Conservation (phyloP, 1,284 basidiomycete species). For the Inonotus hispidus region DNA sequence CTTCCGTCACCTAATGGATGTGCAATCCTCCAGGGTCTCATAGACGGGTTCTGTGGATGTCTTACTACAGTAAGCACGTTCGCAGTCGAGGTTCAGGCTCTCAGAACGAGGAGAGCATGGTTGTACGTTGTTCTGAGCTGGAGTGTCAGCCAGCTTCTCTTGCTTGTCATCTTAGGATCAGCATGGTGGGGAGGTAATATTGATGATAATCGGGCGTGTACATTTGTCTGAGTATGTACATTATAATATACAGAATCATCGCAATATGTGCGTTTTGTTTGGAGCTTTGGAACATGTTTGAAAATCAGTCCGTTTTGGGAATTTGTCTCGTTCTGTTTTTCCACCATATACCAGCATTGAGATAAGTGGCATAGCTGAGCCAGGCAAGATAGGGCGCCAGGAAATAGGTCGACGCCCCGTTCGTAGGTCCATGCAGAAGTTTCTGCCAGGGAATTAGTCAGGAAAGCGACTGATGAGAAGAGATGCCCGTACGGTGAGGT, state of each 20-base stretch:
- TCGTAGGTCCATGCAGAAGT: conserved; percentile 45
- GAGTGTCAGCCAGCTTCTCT: conserved; percentile 62
- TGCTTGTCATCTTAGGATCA: conserved; percentile 75
- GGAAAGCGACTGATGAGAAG: not conserved
- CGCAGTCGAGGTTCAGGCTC: conserved; percentile 68
- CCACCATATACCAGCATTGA: conserved; percentile 63
- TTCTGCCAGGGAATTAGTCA: conserved; percentile 32
- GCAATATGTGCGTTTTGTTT: not conserved
- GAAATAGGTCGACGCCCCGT: conserved; percentile 49
- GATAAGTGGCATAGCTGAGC: conserved; percentile 62
- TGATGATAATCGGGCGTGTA: conserved; percentile 37
- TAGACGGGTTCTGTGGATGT: conserved; percentile 93
- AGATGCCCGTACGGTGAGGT: conserved; percentile 50
- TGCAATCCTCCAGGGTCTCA: conserved; percentile 71
- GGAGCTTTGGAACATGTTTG: not conserved
- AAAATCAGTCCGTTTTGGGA: not conserved
- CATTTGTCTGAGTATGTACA: conserved; percentile 23
- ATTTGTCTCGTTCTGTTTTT: conserved; percentile 32
- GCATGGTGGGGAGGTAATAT: conserved; percentile 53
- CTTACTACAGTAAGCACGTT: conserved; percentile 95
- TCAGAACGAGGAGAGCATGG: conserved; percentile 54
- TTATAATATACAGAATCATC: not conserved
- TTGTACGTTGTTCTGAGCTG: conserved; percentile 71
- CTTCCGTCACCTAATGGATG: conserved; percentile 53
- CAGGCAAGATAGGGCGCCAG: conserved; percentile 61